These are phyloP conservation scores for Hypoxylon rickii DNA, from an alignment of 495 filamentous ascomycete species.

Conservation along the genomic window DNA sequence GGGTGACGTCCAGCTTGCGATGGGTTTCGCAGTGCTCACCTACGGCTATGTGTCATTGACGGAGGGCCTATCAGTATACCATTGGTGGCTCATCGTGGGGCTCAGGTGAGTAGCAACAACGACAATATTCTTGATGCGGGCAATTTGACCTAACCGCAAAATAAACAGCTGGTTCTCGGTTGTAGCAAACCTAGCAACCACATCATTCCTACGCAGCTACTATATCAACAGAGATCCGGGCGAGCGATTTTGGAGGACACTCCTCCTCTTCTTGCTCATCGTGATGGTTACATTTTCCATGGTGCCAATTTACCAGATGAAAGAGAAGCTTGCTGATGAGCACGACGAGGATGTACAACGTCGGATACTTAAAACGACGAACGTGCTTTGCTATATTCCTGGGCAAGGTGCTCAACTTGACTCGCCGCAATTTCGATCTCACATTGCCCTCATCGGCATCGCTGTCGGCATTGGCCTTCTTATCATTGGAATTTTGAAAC, in stretches of 20 bases:
- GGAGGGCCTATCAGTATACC: slow-evolving; percentile 30
- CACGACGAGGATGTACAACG: slow-evolving; percentile 20
- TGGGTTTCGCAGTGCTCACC: slow-evolving; percentile 24
- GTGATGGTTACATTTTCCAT: slow-evolving; percentile 26
- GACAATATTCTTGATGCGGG: neutral
- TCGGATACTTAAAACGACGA: slow-evolving; percentile 21
- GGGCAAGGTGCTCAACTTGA: slow-evolving; percentile 20
- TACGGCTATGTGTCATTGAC: slow-evolving; percentile 22
- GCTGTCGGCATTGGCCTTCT: slow-evolving; percentile 9
- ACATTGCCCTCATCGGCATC: slow-evolving; percentile 21
- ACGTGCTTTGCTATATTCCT: slow-evolving; percentile 30
- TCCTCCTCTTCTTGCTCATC: slow-evolving; percentile 26
- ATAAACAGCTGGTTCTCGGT: slow-evolving; percentile 30
- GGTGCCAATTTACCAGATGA: slow-evolving; percentile 31
- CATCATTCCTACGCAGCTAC: slow-evolving; percentile 26
- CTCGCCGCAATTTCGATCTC: slow-evolving; percentile 22
- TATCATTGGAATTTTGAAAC: slow-evolving; percentile 17
- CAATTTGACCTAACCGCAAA: slow-evolving; percentile 1
- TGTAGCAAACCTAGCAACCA: slow-evolving; percentile 29
- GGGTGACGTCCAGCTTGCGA: slow-evolving; percentile 32
- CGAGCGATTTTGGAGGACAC: slow-evolving; percentile 24
- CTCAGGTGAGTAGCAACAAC: slow-evolving; percentile 24
- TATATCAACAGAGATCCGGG: slow-evolving; percentile 23
- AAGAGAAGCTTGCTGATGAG: slow-evolving; percentile 28
- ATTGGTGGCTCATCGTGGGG: slow-evolving; percentile 36